Evolutionary conservation across 345 rosid genomes (phyloP), one percentile per base, ranked within the genome.

Genomic region (Rhizophora mangle): DNA sequence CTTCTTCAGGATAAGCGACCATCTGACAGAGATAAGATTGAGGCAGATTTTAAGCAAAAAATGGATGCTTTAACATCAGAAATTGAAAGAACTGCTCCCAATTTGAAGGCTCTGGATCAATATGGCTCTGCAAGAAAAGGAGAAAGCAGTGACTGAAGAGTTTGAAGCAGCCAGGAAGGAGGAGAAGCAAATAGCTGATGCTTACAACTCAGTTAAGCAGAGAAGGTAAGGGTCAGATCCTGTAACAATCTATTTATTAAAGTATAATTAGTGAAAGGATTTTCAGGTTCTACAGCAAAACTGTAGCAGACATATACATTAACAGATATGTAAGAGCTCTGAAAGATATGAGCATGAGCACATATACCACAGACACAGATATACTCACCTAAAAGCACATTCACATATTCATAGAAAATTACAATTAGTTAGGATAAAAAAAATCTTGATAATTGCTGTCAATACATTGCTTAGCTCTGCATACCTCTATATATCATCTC

Each of bases 31-130:
- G 96, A 90, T 74, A 95, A 90, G 71, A 60, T 83, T 72, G 99
- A 88, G 64, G 76, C 64, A 11, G 96, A 95, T 63, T 92, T 88
- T 73, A 87, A 85, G 76, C 91, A 87, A 67, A 92, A 87, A 74
- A 85, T 92, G 77, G 96, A 92, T 77, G 80, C 86, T 31, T 60
- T 88, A 55, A 61, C 70, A 56, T 82, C 89, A 32, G 98, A 92
- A 76, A 88, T 95, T 68, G 98, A 95, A 74, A 92, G 79, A 82
- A 92, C 92, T 47, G 96, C 98, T 68, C 99, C 98, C 31, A 90
- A 92, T 80, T 74, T 95, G 86, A 95, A 90, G 87, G 96, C 99
- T 29, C 80, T 95, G 78, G 98, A 90, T 62, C 99, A 88, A 72
- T 95, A 95, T 63, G 93, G 94, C 87, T 71, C 78, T 95, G 68